phyloP scores from a whole-genome alignment of 169 alveolate species.

The Eimeria brunetti region DNA sequence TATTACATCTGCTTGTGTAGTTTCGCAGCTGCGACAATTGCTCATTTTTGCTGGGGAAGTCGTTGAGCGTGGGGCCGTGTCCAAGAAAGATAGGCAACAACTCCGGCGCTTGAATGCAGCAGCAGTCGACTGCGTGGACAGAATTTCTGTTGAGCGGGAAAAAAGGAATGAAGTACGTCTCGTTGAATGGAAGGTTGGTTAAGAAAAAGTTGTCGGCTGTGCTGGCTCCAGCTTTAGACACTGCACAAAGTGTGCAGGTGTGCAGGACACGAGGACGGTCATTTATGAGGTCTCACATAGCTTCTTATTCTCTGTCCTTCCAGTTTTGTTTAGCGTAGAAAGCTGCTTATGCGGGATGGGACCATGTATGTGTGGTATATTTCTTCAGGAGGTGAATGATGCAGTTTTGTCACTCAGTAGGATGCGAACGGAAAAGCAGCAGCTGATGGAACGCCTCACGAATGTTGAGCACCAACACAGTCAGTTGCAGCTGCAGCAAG shows the following conservation, averaged over 20 bases:
- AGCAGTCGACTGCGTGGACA: constrained; percentile 69
- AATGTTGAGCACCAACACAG: constrained; percentile 48
- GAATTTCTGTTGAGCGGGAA: constrained; percentile 30
- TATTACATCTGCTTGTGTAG: constrained; percentile 1
- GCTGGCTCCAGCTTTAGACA: not conserved
- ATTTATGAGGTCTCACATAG: not conserved
- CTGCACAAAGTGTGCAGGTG: not conserved
- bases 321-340: not conserved
- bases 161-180: constrained; percentile 42
- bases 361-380: not conserved
- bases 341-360: not conserved
- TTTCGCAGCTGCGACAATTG: constrained; percentile 35
- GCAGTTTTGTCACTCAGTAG: constrained; percentile 55
- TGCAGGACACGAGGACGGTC: not conserved
- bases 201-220: not conserved
- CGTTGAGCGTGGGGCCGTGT: constrained; percentile 31
- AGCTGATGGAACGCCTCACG: constrained; percentile 70
- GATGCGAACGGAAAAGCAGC: constrained; percentile 68
- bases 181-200: not conserved
- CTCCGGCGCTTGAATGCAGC: constrained; percentile 60
- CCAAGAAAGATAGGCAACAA: constrained; percentile 50
- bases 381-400: constrained; percentile 40
- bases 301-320: not conserved
- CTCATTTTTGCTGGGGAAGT: constrained; percentile 27
- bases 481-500: constrained; percentile 56